These are phyloP conservation scores for Neobulgaria alba DNA, from an alignment of 2,329 filamentous ascomycete genomes.

Conservation along the genomic window DNA sequence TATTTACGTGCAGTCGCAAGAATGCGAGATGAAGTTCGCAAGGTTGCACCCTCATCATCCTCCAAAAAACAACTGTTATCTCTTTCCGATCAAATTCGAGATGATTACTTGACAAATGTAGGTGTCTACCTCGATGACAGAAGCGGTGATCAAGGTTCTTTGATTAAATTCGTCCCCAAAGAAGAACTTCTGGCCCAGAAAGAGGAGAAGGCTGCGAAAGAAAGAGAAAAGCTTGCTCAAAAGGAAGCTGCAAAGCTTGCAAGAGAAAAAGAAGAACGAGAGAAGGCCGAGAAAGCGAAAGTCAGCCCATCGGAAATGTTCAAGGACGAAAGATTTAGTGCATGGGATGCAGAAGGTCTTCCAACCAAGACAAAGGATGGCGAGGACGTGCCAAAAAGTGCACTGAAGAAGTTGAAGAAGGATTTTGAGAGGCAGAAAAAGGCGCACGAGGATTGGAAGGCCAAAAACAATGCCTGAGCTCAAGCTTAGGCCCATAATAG, in stretches of 20 bases:
- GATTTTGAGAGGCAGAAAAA: constrained; percentile 90
- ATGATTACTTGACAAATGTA: constrained; percentile 71
- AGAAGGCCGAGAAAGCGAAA: constrained; percentile 51
- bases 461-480: constrained; percentile 10
- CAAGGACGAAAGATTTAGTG: constrained; percentile 54
- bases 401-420: constrained; percentile 76
- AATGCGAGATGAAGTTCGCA: constrained; percentile 54
- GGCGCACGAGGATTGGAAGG: constrained; percentile 55
- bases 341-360: constrained; percentile 76
- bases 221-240: constrained; percentile 53
- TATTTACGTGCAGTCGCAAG: constrained; percentile 47
- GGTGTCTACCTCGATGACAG: constrained; percentile 86
- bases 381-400: constrained; percentile 71
- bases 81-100: constrained; percentile 73
- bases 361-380: constrained; percentile 71
- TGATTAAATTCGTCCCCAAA: constrained; percentile 59
- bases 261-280: constrained; percentile 41
- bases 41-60: constrained; percentile 40
- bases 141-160: constrained; percentile 53
- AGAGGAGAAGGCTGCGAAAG: constrained; percentile 50
- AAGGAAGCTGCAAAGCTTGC: constrained; percentile 43
- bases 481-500: not conserved
- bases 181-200: constrained; percentile 48
- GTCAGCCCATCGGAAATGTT: constrained; percentile 48
- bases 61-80: constrained; percentile 64